phyloP scores from a whole-genome alignment of 2,329 filamentous ascomycete species.

The Claviceps arundinis region DNA sequence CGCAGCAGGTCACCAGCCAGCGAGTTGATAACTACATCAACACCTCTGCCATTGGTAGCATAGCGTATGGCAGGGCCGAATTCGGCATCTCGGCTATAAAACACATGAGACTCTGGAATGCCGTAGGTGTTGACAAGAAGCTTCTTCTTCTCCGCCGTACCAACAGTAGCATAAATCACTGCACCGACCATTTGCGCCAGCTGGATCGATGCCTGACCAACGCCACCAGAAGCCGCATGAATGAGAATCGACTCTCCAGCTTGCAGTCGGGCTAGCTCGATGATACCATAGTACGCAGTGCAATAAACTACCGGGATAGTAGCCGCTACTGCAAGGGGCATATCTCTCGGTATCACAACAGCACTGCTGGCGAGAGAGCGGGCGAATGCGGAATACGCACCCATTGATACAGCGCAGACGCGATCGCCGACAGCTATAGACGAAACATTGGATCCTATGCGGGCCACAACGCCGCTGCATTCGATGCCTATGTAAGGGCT shows the following conservation, averaged over 20 bases:
- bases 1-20: constrained; percentile 14
- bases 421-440: constrained; percentile 10
- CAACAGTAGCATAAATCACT: constrained; percentile 18
- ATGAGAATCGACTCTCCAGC: constrained; percentile 20
- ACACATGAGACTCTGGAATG: constrained; percentile 20
- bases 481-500: constrained; percentile 12
- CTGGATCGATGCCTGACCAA: constrained; percentile 17
- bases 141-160: constrained; percentile 15
- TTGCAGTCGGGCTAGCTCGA: constrained; percentile 14
- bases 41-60: constrained; percentile 35
- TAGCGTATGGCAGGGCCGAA: constrained; percentile 10
- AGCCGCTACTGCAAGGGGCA: constrained; percentile 17
- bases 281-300: constrained; percentile 9
- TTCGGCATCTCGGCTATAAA: constrained; percentile 13
- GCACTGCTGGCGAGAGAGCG: constrained; percentile 9
- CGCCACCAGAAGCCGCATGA: constrained; percentile 17
- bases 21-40: constrained; percentile 54
- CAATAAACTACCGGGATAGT: constrained; percentile 11
- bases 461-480: constrained; percentile 12
- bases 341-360: constrained; percentile 4
- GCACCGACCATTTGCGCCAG: constrained; percentile 12
- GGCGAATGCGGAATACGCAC: constrained; percentile 16
- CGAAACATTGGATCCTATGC: constrained; percentile 6
- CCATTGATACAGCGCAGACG: constrained; percentile 12
- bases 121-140: constrained; percentile 19